These are phyloP conservation scores for Talaromyces sp. DNA, from an alignment of 2,329 filamentous ascomycete species.

Conservation along the genomic window DNA sequence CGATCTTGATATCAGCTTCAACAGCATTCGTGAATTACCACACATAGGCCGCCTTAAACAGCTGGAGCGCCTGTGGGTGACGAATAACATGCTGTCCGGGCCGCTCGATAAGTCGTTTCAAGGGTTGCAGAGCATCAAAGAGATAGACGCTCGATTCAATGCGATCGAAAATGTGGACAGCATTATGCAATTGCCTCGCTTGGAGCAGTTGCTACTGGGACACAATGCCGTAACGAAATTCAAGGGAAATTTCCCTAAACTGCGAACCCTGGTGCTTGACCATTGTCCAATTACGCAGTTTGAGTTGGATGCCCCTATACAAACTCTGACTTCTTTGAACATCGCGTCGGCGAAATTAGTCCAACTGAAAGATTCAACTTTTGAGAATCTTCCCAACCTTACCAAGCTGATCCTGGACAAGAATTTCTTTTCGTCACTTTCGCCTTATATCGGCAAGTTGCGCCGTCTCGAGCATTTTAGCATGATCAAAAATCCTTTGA, in stretches of 20 bases:
- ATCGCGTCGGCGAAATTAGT: slow-evolving; percentile 87
- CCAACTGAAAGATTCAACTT: slow-evolving; percentile 78
- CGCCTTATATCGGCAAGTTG: slow-evolving; percentile 76
- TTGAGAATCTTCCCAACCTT: slow-evolving; percentile 79
- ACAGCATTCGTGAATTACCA: slow-evolving; percentile 73
- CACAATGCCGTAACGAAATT: slow-evolving; percentile 92
- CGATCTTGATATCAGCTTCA: slow-evolving; percentile 95
- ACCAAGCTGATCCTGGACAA: slow-evolving; percentile 86
- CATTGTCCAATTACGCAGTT: slow-evolving; percentile 95
- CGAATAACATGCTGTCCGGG: slow-evolving; percentile 82
- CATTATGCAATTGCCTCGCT: slow-evolving; percentile 72
- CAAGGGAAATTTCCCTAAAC: slow-evolving; percentile 76
- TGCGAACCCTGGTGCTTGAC: slow-evolving; percentile 82
- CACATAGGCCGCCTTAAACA: slow-evolving; percentile 72
- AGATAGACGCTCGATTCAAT: slow-evolving; percentile 94
- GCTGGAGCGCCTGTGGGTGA: slow-evolving; percentile 86
- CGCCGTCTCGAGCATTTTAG: slow-evolving; percentile 84
- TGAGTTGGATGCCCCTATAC: slow-evolving; percentile 69
- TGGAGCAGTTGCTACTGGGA: slow-evolving; percentile 84
- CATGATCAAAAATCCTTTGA: slow-evolving; percentile 85
- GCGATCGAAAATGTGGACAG: slow-evolving; percentile 81
- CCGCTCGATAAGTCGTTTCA: slow-evolving; percentile 68
- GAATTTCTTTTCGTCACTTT: slow-evolving; percentile 91
- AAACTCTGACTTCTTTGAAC: slow-evolving; percentile 79
- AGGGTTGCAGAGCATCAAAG: slow-evolving; percentile 70